Conservation (phyloP, 169 alveolate genomes). For the Prorocentrum cordatum region DNA sequence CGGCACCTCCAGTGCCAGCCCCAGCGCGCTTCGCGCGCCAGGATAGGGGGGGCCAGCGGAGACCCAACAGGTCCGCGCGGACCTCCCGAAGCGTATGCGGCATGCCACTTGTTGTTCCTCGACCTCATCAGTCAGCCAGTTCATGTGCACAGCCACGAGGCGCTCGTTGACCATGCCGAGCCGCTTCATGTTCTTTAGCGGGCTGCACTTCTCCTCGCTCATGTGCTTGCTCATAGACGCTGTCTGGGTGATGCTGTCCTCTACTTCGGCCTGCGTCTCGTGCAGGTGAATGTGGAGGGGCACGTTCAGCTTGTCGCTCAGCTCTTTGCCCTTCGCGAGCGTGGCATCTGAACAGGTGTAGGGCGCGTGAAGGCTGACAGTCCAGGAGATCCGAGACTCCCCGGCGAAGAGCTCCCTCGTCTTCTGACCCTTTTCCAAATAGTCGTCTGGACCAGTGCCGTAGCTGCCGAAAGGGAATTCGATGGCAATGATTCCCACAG, state of each 20-base stretch:
- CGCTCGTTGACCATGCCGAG: conserved; percentile 22
- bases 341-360: background rate
- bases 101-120: too few species aligned
- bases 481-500: background rate
- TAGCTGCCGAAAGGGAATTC: background rate
- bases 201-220: background rate
- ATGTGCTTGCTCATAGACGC: too few species aligned
- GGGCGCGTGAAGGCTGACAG: background rate
- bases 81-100: too few species aligned
- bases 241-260: background rate
- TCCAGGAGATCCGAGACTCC: background rate
- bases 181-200: background rate
- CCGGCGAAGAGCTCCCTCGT: background rate
- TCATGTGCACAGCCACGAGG: conserved; percentile 21
- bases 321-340: background rate
- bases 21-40: too few species aligned
- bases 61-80: too few species aligned
- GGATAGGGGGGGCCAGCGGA: too few species aligned
- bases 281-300: conserved; percentile 19
- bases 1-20: too few species aligned
- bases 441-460: background rate
- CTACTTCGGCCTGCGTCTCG: conserved; percentile 5
- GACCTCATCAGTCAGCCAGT: conserved; percentile 36
- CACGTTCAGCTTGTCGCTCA: background rate
- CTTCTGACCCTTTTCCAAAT: background rate